phyloP scores from a whole-genome alignment of 495 filamentous ascomycete genomes.

The Cryomyces minteri region DNA sequence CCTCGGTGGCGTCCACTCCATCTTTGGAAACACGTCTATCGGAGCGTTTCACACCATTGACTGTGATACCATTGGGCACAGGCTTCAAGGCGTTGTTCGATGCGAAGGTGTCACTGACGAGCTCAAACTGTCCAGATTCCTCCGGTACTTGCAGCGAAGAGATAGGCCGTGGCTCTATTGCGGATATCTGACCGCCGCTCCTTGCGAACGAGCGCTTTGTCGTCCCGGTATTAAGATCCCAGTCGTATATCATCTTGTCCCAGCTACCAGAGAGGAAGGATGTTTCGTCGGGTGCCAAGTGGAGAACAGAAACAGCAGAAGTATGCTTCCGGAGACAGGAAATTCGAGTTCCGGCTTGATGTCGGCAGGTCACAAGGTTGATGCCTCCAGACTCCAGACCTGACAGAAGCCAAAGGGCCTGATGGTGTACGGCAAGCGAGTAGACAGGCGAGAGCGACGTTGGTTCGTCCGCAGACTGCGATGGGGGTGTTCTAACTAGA shows the following conservation, averaged over 20 bases:
- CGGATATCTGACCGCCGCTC: constrained; percentile 67
- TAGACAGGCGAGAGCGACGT: constrained; percentile 68
- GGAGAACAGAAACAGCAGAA: constrained; percentile 79
- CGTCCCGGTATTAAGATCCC: constrained; percentile 85
- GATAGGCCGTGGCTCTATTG: constrained; percentile 69
- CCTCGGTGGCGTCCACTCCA: constrained; percentile 17
- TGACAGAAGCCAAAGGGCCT: constrained; percentile 78
- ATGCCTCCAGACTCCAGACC: constrained; percentile 83
- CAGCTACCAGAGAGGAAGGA: constrained; percentile 86
- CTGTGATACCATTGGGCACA: constrained; percentile 27
- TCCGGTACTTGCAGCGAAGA: constrained; percentile 56
- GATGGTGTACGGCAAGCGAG: constrained; percentile 74
- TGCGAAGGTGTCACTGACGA: constrained; percentile 47
- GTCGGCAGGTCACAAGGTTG: constrained; percentile 83
- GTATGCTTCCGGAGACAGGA: constrained; percentile 65
- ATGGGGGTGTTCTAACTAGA: no score
- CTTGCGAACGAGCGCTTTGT: constrained; percentile 54
- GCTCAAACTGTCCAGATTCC: constrained; percentile 38
- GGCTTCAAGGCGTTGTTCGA: constrained; percentile 38
- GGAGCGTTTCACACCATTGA: constrained; percentile 23
- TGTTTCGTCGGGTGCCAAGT: constrained; percentile 65
- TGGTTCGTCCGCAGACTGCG: constrained; percentile 26
- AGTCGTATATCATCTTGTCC: constrained; percentile 87
- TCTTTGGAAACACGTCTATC: constrained; percentile 23
- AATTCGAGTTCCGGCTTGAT: constrained; percentile 85